phyloP scores from a whole-genome alignment of 495 filamentous ascomycete species.

The Penicillium lagena region DNA sequence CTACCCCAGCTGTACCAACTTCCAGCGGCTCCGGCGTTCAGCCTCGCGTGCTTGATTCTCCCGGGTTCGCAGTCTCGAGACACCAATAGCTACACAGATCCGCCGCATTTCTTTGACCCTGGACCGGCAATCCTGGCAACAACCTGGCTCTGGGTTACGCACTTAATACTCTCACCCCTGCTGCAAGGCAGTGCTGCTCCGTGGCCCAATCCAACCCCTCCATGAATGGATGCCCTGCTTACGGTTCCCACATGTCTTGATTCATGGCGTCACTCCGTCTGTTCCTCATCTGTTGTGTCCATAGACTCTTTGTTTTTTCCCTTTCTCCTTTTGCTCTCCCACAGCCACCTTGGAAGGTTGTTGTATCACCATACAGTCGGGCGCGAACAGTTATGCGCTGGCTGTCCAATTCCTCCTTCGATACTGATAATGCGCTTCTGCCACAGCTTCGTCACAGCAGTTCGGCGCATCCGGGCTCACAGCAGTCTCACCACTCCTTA shows the following conservation, averaged over 20 bases:
- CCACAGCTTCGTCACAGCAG: constrained; percentile 30
- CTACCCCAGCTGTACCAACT: too few relatives aligned
- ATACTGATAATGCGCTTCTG: constrained; percentile 17
- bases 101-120: constrained; percentile 15
- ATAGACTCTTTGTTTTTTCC: constrained; percentile 13
- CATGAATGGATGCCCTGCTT: neutral
- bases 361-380: constrained; percentile 12
- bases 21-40: neutral
- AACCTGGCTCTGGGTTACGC: constrained; percentile 17
- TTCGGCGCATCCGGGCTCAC: constrained; percentile 21
- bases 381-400: neutral
- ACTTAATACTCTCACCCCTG: neutral
- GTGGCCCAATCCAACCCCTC: constrained; percentile 4
- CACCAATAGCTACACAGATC: constrained; percentile 16
- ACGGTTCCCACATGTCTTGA: neutral
- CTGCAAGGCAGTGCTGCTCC: constrained; percentile 13
- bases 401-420: constrained; percentile 3
- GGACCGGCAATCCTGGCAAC: constrained; percentile 16
- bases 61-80: constrained; percentile 12
- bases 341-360: constrained; percentile 17
- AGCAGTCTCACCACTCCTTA: constrained; percentile 33
- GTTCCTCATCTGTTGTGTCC: neutral
- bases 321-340: constrained; percentile 3
- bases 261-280: constrained; percentile 12
- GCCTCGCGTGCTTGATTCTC: constrained; percentile 7